Base-by-base conservation (phyloP, 2,329 filamentous ascomycete species). In the Endothia cerciana region DNA sequence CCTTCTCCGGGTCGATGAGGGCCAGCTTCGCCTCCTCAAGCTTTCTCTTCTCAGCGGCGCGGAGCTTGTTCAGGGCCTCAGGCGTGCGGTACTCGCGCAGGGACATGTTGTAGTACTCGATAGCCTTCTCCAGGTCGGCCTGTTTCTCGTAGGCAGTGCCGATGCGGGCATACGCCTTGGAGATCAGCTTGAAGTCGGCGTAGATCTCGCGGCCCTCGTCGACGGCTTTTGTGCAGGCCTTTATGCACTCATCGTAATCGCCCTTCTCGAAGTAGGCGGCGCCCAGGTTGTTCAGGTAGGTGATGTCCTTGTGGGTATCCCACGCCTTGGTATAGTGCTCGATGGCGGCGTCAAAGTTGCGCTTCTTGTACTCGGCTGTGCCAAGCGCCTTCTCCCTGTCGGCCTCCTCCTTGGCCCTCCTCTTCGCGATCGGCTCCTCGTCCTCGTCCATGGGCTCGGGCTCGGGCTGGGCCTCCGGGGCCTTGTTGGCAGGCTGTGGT, bases 321-420 rank as follows among this genome's bases (percentile, higher is more conserved):
- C 95, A 99, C 0, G 95, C 95, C 78, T 97, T 96, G 77, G 79
- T 87, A 84, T 99, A 99, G 82, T 99, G 93, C 75, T 89, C 88
- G 73, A 99, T 97, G 60, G 95, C 95, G 75, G 91, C 89, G 73
- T 98, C 95, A 72, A 99, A 97, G 76, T 97, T 89, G 72, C 93
- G 90, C 87, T 98, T 98, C 89, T 99, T 99, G 86, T 99, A 99
- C 78, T 90, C 90, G 72, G 95, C 93, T 17, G 94, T 99, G 65
- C 95, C 95, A 65, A 96, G 83, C 38, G 90, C 91, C 87, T 99
- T 99, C 81, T 97, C 91, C 77, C 93, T 92, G 73, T 99, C 95
- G 55, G 94, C 95, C 69, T 91, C 92, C 74, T 90, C 92, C 83
- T 98, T 97, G 49, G 93, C 92, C 83, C 95, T 92, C 81, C 91